Evolutionary conservation across 805 yeast species (phyloP), one percentile per base, ranked within the genome.

Genomic region (Wickerhamiella occidentalis): DNA sequence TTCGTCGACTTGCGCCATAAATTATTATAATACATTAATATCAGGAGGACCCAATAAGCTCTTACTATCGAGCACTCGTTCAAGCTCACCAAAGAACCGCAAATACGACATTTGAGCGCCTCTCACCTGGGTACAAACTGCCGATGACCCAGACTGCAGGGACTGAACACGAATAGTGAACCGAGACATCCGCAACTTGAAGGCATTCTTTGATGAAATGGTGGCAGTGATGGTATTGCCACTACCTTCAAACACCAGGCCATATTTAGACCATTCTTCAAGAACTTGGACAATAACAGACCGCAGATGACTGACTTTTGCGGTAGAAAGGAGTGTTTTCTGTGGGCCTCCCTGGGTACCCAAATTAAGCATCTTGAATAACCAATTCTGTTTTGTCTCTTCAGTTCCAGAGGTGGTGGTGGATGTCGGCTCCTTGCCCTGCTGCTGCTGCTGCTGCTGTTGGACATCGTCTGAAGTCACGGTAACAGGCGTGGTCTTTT

Each of bases 251-350:
- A 59, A 51, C 11, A 64, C 52, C 42, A 68, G 59, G 3, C 72
- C 72, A 37, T 64, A 64, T 49, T 61, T 58, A 46, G 59, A 53
- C 71, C 72, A 68, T 19, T 60, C 65, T 35, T 56, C 56, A 26
- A 67, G 54, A 8, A 64, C 54, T 38, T 57, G 62, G 12, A 61
- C 53, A 17, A 67, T 51, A 11, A 58, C 56, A n/a, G 56, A 59
- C 9, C 61, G 56, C 25, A 67, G 59, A 40, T 58, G 57, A 17
- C 55, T 53, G 26, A 58, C 56, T 13, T 55, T 49, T 48, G 63
- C 51, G 6, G 55, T 50, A 6, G 68, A 59, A 30, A 56, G 54
- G 12, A 66, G 52, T 2, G 60, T 52, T 52, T 58, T 57, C 19
- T 25, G 50, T n/a, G 52, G 35, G 40, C 55, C 22, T 15, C 54